Evolutionary conservation across 2,329 filamentous ascomycete genomes (phyloP).

Genomic region (Orbilia oligospora): DNA sequence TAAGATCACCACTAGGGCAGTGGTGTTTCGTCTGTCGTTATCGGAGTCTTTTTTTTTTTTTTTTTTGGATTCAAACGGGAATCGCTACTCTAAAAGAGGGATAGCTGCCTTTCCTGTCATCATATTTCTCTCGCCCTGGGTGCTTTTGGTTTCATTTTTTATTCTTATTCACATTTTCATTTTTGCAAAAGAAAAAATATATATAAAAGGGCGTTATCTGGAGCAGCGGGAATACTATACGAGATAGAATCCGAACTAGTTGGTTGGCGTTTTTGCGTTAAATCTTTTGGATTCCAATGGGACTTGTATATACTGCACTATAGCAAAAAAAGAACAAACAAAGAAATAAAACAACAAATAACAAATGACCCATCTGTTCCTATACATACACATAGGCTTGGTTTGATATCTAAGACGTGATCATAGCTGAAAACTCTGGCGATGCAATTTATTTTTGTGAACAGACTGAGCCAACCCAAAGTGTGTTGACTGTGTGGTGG

Average conservation of each 20-base stretch:
- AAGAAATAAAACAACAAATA: conserved; percentile 40
- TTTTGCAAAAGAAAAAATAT: conserved; percentile 4
- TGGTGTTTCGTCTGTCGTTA: conserved; percentile 50
- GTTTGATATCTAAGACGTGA: background rate
- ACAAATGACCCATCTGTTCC: background rate
- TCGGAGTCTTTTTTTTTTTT: conserved; percentile 18
- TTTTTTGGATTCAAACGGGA: conserved; percentile 4
- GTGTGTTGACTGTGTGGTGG: conserved; percentile 49
- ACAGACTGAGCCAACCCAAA: background rate
- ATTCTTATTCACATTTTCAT: conserved; percentile 3
- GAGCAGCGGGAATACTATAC: conserved; percentile 6
- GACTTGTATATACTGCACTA: conserved; percentile 22
- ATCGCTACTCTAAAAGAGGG: conserved; percentile 24
- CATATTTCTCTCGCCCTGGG: conserved; percentile 2
- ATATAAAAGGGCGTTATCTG: conserved; percentile 21
- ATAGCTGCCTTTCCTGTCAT: conserved; percentile 9
- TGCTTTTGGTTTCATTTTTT: conserved; percentile 26
- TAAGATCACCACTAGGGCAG: conserved; percentile 10
- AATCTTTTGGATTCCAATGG: conserved; percentile 7
- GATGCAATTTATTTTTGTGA: background rate
- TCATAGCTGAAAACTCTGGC: background rate
- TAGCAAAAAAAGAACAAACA: conserved; percentile 38
- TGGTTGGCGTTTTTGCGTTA: conserved; percentile 30
- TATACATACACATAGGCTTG: background rate
- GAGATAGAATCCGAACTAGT: conserved; percentile 26